Conservation (phyloP, 1,284 basidiomycete species). For the Rhodotorula mucilaginosa region DNA sequence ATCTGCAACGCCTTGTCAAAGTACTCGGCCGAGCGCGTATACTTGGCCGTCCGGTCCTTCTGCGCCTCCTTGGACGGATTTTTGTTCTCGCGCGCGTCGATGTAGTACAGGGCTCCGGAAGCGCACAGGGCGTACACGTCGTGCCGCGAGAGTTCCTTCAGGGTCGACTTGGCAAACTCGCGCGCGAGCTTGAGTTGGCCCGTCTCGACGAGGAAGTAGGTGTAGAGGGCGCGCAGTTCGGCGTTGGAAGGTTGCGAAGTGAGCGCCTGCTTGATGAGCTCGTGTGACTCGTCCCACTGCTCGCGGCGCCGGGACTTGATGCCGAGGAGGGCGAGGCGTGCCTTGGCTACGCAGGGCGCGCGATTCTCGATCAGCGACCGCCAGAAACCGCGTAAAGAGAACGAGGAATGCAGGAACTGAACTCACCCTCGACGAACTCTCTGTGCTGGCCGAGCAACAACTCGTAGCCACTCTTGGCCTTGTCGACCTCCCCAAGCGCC, state of each 20-base stretch:
- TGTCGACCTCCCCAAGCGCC: constrained; percentile 65
- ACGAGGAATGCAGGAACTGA: too few species aligned
- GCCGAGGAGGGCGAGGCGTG: constrained; percentile 78
- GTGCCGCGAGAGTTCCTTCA: constrained; percentile 70
- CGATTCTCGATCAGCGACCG: neutral
- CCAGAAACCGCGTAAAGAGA: neutral
- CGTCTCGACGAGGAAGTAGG: constrained; percentile 76
- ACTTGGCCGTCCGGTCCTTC: constrained; percentile 66
- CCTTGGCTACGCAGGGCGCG: constrained; percentile 65
- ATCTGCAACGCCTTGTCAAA: constrained; percentile 82
- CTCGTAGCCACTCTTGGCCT: constrained; percentile 75
- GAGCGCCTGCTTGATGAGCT: constrained; percentile 79
- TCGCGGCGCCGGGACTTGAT: constrained; percentile 54
- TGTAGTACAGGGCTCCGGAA: constrained; percentile 77
- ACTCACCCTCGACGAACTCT: constrained; percentile 93
- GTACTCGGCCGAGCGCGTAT: constrained; percentile 77
- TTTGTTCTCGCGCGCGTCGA: constrained; percentile 72
- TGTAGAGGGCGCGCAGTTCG: constrained; percentile 73
- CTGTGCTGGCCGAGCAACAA: constrained; percentile 80
- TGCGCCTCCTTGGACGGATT: constrained; percentile 55
- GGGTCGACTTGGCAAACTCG: constrained; percentile 78
- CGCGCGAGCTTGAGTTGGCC: constrained; percentile 69
- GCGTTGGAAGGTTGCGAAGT: constrained; percentile 66
- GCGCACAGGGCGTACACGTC: constrained; percentile 90
- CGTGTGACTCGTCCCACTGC: constrained; percentile 74